These are phyloP conservation scores for Microthlaspi erraticum DNA, from an alignment of 345 rosid species.

Conservation along the genomic window DNA sequence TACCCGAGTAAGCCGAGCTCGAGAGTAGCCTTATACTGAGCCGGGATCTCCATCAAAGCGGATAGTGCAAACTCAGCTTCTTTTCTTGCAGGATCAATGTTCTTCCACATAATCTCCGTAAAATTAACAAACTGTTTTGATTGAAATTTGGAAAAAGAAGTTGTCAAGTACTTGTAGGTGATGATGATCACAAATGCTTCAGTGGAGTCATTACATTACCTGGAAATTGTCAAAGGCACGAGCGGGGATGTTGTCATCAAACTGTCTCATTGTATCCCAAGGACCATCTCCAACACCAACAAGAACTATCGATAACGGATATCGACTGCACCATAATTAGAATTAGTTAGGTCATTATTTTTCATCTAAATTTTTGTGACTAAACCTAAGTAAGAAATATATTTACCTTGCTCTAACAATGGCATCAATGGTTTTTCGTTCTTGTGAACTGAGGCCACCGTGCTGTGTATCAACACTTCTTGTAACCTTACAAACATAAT, in stretches of 20 bases:
- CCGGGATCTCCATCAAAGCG: constrained; percentile 88
- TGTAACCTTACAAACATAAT: constrained; percentile 56
- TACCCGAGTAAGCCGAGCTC: constrained; percentile 85
- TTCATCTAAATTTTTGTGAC: not conserved
- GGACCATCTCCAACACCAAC: constrained; percentile 96
- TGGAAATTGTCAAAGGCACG: constrained; percentile 81
- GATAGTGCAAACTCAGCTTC: constrained; percentile 79
- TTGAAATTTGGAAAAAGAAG: not conserved
- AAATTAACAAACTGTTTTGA: constrained; percentile 74
- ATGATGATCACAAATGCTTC: not conserved
- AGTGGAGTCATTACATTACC: not conserved
- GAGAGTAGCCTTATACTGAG: constrained; percentile 78
- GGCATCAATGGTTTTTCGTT: constrained; percentile 71
- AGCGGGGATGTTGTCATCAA: constrained; percentile 86
- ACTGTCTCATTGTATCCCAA: constrained; percentile 88
- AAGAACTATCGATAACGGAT: constrained; percentile 75
- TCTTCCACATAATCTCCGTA: constrained; percentile 77
- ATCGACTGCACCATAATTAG: constrained; percentile 49
- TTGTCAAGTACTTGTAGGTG: not conserved
- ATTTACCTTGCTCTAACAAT: constrained; percentile 78
- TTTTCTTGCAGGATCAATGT: constrained; percentile 55
- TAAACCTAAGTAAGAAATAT: not conserved
- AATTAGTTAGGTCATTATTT: not conserved
- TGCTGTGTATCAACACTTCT: constrained; percentile 64
- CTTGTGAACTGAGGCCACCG: constrained; percentile 74